phyloP scores from a whole-genome alignment of 2,329 filamentous ascomycete genomes.

The Claviceps maximensis region DNA sequence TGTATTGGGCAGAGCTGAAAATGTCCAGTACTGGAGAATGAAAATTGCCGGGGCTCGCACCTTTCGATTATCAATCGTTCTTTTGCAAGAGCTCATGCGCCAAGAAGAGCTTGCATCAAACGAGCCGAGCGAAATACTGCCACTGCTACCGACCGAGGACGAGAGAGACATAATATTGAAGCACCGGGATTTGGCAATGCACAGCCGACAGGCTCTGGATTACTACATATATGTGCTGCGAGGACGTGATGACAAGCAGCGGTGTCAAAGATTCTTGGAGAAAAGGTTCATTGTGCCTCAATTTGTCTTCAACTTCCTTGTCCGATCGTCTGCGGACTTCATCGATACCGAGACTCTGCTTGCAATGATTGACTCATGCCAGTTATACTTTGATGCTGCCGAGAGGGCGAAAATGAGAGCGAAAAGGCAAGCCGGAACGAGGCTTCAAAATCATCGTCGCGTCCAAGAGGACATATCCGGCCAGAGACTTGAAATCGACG shows the following conservation, averaged over 20 bases:
- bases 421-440: neutral
- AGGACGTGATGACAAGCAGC: conserved; percentile 17
- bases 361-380: conserved; percentile 15
- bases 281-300: conserved; percentile 12
- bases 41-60: conserved; percentile 14
- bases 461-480: neutral
- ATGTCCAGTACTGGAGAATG: conserved; percentile 9
- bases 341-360: conserved; percentile 12
- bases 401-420: neutral
- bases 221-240: conserved; percentile 18
- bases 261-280: conserved; percentile 19
- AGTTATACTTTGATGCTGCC: conserved; percentile 6
- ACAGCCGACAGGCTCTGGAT: conserved; percentile 11
- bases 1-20: conserved; percentile 6
- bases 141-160: conserved; percentile 13
- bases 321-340: conserved; percentile 15
- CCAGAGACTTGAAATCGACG: conserved; percentile 4
- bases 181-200: conserved; percentile 10
- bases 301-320: conserved; percentile 19
- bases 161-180: conserved; percentile 13
- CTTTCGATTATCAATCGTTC: conserved; percentile 16
- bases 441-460: conserved; percentile 2
- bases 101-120: conserved; percentile 9
- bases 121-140: conserved; percentile 9
- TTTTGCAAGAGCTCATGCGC: conserved; percentile 20